Conservation (phyloP, 192 early-diverging fungal species). For the Linnemannia zychae region DNA sequence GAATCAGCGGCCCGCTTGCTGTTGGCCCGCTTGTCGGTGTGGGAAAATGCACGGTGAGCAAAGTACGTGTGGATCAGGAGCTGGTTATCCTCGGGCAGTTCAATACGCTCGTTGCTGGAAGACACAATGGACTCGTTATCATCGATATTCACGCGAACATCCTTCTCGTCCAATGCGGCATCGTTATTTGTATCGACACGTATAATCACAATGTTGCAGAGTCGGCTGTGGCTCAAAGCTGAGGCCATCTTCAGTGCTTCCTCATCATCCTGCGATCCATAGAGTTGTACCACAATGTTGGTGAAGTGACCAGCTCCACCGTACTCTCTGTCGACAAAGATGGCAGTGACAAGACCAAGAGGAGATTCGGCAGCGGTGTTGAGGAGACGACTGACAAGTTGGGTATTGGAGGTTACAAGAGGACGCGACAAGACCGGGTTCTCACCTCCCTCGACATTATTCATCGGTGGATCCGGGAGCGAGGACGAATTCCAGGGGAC, state of each 20-base stretch:
- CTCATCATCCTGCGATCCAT: slow-evolving; percentile 43
- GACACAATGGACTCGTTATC: slow-evolving; percentile 22
- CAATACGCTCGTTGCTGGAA: background rate
- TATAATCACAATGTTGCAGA: slow-evolving; percentile 43
- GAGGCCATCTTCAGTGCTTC: slow-evolving; percentile 49
- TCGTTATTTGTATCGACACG: slow-evolving; percentile 21
- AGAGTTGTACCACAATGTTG: slow-evolving; percentile 45
- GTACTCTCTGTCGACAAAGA: slow-evolving; percentile 52
- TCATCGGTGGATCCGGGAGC: slow-evolving; percentile 42
- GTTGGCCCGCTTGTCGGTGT: background rate
- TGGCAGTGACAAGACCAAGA: slow-evolving; percentile 35
- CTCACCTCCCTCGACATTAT: slow-evolving; percentile 18
- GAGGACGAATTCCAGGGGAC: slow-evolving; percentile 72
- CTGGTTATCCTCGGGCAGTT: slow-evolving; percentile 32
- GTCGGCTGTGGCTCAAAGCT: slow-evolving; percentile 37
- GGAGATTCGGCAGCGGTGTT: slow-evolving; percentile 18
- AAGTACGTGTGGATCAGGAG: slow-evolving; percentile 25
- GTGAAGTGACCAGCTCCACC: slow-evolving; percentile 45
- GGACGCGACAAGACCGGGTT: slow-evolving; percentile 33
- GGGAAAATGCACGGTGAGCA: slow-evolving; percentile 22
- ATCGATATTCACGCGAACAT: slow-evolving; percentile 14
- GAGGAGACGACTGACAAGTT: slow-evolving; percentile 34
- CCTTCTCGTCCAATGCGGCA: background rate
- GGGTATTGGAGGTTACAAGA: slow-evolving; percentile 46
- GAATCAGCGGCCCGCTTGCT: background rate